Evolutionary conservation across 2,329 filamentous ascomycete species (phyloP), one percentile per base, ranked within the genome.

Genomic region (Botrytis pseudocinerea): DNA sequence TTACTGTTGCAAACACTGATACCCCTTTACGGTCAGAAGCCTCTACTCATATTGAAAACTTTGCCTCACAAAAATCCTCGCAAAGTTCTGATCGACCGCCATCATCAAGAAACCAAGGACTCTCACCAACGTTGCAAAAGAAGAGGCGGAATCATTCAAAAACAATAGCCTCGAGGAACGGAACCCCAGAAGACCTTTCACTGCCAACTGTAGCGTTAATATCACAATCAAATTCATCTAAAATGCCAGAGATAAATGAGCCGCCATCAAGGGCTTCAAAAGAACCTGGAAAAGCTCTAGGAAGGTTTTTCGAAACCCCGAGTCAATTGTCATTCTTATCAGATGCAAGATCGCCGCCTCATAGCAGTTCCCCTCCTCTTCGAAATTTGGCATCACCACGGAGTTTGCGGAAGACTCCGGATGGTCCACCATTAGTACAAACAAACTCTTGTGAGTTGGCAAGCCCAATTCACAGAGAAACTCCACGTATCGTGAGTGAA

Each of bases 251-350:
- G 48, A 42, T 6, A 32, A 20, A 9, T 32, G 6, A 6, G 48
- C n/a, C 65, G 10, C n/a, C 48, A 25, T 25, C n/a, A 25, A 42
- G n/a, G 18, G n/a, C 10, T 57, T 44, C 35, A 2, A n/a, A 70
- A 54, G n/a, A 42, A 14, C 54, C 32, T 35, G 28, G 61, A 28
- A 69, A 38, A 28, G 18, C 32, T 6, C 22, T n/a, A 20, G n/a
- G 59, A 62, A 51, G 65, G 38, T 73, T 73, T 40, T 73, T 73
- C n/a, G 65, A 73, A 38, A 73, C 71, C 44, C 18, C 12, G 28
- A 72, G 70, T 40, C 70, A 72, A 69, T 35, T 69, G 38, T n/a
- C 10, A 32, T 42, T 40, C 40, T 57, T 48, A 10, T 25, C 38
- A 32, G 14, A 32, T 22, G n/a, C 22, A 42, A 38, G n/a, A 32